Conservation (phyloP, 768 basidiomycete species). For the Mycena haematopus region DNA sequence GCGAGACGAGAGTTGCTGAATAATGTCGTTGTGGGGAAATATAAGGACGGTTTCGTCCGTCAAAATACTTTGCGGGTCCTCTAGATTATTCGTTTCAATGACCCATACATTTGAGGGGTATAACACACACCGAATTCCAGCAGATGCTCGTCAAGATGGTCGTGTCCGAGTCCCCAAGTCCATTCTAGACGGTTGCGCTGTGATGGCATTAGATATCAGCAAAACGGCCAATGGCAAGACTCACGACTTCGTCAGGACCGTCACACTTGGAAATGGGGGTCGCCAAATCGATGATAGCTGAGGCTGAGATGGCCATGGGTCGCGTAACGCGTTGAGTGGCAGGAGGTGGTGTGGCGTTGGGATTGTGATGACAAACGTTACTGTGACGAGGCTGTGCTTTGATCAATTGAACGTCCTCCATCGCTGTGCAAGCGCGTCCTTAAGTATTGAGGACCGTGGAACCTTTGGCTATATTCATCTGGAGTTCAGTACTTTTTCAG, state of each 20-base stretch:
- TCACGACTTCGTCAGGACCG: background rate
- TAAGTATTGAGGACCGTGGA: no score
- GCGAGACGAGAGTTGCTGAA: background rate
- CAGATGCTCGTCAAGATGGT: constrained; percentile 9
- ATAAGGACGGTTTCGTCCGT: background rate
- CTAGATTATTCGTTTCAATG: background rate
- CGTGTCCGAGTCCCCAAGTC: constrained; percentile 11
- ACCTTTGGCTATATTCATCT: no score
- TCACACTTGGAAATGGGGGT: background rate
- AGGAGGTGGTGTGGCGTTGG: no score
- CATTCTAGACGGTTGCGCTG: constrained; percentile 15
- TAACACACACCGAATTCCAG: background rate
- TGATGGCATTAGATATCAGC: background rate
- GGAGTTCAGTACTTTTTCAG: no score
- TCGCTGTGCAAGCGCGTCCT: no score
- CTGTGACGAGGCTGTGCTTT: no score
- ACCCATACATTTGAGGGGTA: background rate
- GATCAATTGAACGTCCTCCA: no score
- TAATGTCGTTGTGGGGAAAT: background rate
- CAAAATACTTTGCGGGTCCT: background rate
- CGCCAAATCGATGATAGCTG: background rate
- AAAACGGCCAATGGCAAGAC: background rate
- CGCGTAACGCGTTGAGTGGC: no score
- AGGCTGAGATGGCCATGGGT: background rate
- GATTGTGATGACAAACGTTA: no score